These are phyloP conservation scores for Fusarium protoensiforme DNA, from an alignment of 2,329 filamentous ascomycete species.

Conservation along the genomic window DNA sequence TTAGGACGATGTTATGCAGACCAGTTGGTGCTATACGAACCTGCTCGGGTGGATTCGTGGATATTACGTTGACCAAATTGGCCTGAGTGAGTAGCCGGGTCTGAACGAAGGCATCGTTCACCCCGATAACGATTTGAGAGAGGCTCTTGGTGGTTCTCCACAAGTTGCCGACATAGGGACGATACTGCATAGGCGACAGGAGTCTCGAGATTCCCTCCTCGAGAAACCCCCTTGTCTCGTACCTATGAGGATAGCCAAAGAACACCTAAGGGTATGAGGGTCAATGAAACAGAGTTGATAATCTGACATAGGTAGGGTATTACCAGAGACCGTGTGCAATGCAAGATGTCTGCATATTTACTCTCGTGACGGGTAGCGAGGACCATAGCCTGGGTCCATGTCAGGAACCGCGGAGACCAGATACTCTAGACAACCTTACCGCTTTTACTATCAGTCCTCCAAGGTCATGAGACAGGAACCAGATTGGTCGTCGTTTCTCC, in stretches of 20 bases:
- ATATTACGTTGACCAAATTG: constrained; percentile 6
- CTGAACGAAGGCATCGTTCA: constrained; percentile 16
- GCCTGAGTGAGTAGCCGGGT: constrained; percentile 11
- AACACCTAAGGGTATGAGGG: not conserved
- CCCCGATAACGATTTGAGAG: not conserved
- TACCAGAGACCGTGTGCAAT: not conserved
- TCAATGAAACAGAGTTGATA: not conserved
- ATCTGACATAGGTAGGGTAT: not conserved
- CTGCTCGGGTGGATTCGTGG: not conserved
- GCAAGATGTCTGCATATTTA: not conserved
- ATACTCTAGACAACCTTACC: not conserved
- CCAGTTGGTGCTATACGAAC: not conserved
- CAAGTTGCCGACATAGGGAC: not conserved
- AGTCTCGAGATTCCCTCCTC: not conserved
- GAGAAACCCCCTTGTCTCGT: not conserved
- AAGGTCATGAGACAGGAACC: constrained; percentile 15
- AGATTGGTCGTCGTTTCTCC: not conserved
- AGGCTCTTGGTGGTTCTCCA: not conserved
- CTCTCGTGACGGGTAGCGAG: not conserved
- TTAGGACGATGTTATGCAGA: not conserved
- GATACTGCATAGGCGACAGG: not conserved
- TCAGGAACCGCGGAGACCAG: not conserved
- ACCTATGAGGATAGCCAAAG: not conserved
- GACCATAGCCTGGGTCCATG: not conserved
- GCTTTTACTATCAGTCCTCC: constrained; percentile 17